Evolutionary conservation across 495 filamentous ascomycete species (phyloP), one percentile per base, ranked within the genome.

Genomic region (Umbilicaria muhlenbergii): DNA sequence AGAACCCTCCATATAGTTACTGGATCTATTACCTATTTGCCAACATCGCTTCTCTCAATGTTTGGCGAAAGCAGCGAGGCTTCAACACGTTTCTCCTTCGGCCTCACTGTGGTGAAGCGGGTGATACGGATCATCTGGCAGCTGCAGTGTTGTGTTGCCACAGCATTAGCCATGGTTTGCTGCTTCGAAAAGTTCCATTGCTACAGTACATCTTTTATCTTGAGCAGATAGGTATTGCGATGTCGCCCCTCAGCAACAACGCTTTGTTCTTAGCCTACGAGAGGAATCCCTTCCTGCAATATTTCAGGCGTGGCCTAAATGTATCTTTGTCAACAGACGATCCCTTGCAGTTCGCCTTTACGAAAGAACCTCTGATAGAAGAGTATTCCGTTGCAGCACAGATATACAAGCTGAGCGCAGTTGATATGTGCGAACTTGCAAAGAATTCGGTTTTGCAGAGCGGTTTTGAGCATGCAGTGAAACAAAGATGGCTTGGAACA

Each of bases 191-290:
- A 56, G 87, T 96, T 8, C 92, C 91, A 4, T 59, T 98, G 38
- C 59, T 98, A 46, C 91, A 98, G 56, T 98, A 98, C 61, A 80
- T 96, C 40, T 98, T 93, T 63, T 98, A 98, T 51, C 75, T 98
- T 17, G 87, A 98, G 53, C 87, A 93, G 55, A 95, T 98, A 48
- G 91, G 91, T 43, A 91, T 98, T 55, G 91, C 91, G 43, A 98
- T 98, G 91, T 96, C 91, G 10, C 91, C 91, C 19, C 75, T 98
- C 28, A 94, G 86, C 58, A 98, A 98, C 68, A 98, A 98, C 53
- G 91, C 91, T 0, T 62, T 98, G 24, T 98, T 98, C 64, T 68
- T 98, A 34, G 88, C 91, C 15, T 98, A 98, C 57, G 91, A 98
- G 58, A 78, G 93, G 44, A 98, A 98, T 55, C 91, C 91, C 0